Conservation (phyloP, 176 grass and related monocot genomes). For the Juncus effusus region DNA sequence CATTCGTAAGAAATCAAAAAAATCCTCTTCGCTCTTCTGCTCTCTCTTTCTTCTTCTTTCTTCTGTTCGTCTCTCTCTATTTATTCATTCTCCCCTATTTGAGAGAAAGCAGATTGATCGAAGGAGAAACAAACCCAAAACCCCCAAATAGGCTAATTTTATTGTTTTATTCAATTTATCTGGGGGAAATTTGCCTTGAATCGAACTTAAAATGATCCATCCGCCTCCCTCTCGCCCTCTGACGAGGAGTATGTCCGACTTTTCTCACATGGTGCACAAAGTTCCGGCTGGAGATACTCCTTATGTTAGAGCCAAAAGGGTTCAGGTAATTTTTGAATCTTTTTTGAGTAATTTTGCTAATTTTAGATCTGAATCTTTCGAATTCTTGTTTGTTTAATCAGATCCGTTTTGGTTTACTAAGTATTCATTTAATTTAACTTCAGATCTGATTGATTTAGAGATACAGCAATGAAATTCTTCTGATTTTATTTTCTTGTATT, state of each 20-base stretch:
- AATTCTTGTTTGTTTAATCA: neutral
- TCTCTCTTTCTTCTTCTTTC: neutral
- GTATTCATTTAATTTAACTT: neutral
- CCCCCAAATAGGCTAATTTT: constrained; percentile 15
- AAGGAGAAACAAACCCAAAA: neutral
- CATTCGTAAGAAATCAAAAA: neutral
- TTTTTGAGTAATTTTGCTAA: neutral
- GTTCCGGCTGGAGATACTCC: constrained; percentile 84
- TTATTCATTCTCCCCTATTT: neutral
- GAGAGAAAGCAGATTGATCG: constrained; percentile 25
- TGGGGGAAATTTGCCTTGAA: neutral
- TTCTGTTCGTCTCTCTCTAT: neutral
- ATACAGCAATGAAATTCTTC: neutral
- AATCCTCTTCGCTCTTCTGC: neutral
- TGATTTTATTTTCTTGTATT: neutral
- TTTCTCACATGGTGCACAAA: constrained; percentile 87
- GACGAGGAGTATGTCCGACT: constrained; percentile 46
- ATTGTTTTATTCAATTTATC: constrained; percentile 1
- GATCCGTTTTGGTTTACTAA: neutral
- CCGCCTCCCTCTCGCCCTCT: constrained; percentile 20
- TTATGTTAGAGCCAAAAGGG: constrained; percentile 84
- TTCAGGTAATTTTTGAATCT: constrained; percentile 50
- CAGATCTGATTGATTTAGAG: neutral
- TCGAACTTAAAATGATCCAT: constrained; percentile 15
- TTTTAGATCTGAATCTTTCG: neutral